Evolutionary conservation across 371 early-diverging fungal genomes (phyloP).

Genomic region (Amoeboaphelidium occidentale): DNA sequence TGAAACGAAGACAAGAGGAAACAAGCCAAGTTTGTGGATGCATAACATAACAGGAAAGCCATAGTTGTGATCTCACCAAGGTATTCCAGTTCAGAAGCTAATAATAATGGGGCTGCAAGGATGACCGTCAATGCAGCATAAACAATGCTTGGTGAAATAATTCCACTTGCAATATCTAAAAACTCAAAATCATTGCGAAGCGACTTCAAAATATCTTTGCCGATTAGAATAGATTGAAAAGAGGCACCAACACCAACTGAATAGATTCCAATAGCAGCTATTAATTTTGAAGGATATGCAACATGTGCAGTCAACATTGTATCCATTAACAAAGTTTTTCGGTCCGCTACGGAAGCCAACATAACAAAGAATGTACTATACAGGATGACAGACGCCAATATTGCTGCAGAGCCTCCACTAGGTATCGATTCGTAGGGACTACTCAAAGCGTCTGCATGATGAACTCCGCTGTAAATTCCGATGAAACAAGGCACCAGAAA

Average conservation of each 20-base stretch:
- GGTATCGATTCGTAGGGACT: neutral
- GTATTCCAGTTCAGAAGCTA: neutral
- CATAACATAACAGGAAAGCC: neutral
- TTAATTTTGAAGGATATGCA: neutral
- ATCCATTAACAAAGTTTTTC: neutral
- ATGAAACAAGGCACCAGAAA: conserved; percentile 4
- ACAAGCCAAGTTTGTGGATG: neutral
- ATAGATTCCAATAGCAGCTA: neutral
- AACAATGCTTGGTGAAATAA: neutral
- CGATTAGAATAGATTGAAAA: neutral
- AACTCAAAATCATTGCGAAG: neutral
- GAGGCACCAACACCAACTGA: conserved; percentile 2
- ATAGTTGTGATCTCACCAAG: neutral
- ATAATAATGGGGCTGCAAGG: neutral
- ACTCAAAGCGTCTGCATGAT: neutral
- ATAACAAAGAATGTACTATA: neutral
- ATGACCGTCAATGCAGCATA: neutral
- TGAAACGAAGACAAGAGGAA: neutral
- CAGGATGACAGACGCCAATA: neutral
- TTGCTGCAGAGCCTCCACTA: neutral
- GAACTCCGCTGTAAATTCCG: neutral
- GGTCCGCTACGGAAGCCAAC: neutral
- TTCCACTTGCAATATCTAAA: neutral
- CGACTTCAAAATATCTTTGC: neutral
- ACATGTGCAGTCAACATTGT: neutral